Evolutionary conservation across 768 basidiomycete genomes (phyloP), one percentile per base, ranked within the genome.

Genomic region (Albatrellus ellisii): DNA sequence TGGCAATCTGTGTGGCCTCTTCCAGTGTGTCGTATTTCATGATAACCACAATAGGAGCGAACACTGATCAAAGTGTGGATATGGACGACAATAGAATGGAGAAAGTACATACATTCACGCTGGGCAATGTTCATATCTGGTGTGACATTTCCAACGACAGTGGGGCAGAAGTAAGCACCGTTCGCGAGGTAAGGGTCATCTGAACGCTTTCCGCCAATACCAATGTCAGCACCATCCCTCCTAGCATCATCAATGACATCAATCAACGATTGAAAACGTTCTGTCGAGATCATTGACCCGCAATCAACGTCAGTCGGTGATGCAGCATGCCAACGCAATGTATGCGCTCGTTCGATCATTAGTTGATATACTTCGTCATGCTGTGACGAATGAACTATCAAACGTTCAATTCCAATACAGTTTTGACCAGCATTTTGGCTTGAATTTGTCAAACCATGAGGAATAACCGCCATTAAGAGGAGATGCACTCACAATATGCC

Each of bases 341-440:
- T 76, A 26, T 62, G 57, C 27, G 77, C 72, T 12, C 80, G 73
- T n/a, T 77, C 72, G 17, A 62, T 54, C 52, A 97, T 67, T 17
- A 77, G 68, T 2, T 66, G 63, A 50, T 79, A 72, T 37, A 98
- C 72, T 4, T 78, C 74, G 36, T 89, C 75, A 52, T 91, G 83
- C 52, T 88, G 80, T 0, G 69, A 68, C 0, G 64, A 56, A 53
- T 91, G 90, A 27, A 98, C 88, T 35, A 98, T 73, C 49, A 98
- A 72, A 2, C 91, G 76, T 59, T 99, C 94, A 48, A 92, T 86
- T 26, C 92, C 94, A 52, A 99, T 94, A 59, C 94, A 99, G 54
- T 97, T 97, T 63, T 97, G 94, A 17, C 92, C 92, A 39, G 75
- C 73, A 45, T 89, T 88, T 67, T 91, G 90, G 67, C 89, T 91